Base-by-base conservation (phyloP, 257 asterid genomes). In the Ocimum tenuiflorum region DNA sequence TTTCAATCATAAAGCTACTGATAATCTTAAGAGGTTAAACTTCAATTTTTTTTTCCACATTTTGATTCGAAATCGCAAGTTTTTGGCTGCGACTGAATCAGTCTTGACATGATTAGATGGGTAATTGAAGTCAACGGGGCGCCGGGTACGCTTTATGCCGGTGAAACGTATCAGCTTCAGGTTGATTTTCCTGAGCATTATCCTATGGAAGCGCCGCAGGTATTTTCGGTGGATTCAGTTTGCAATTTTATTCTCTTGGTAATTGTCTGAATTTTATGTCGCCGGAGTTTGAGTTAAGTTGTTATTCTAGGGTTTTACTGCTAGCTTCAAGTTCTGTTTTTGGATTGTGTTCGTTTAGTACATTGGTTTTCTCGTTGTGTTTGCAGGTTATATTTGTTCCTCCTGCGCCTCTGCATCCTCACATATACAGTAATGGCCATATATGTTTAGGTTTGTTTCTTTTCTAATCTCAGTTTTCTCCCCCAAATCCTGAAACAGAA, bases 391-490 rank as follows among this genome's bases (percentile, higher is more conserved):
- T 89, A 78, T 89, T 89, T 79, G 62, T 87, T 33, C 83, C 89
- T 23, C 94, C 97, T 0, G 97, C 97, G 62, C 97, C 97, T 3
- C 74, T 73, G 68, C 97, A 89, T 50, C 91, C 95, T 67, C 95
- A 89, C 73, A 87, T 89, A 74, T 89, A 87, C 73, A 89, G 97
- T 81, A 89, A 89, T 66, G 96, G 96, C 23, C 96, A 89, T 74
- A 89, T 89, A 74, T 89, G 96, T 79, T 75, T 87, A 85, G 96
- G 96, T 89, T 29, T 67, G 86, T 59, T 47, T 7, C 51, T 12
- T 18, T 9, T 11, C 74, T 54, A 24, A n/a, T 43, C 33, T 69
- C 47, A 12, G 3, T 47, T 55, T 18, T 17, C 13, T 31, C 36
- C 36, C 60, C 39, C 38, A 12, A n/a, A 1, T 35, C 49, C 0